These are phyloP conservation scores for Oryza rufipogon DNA, from an alignment of 176 grass and related monocot genomes.

Conservation along the genomic window DNA sequence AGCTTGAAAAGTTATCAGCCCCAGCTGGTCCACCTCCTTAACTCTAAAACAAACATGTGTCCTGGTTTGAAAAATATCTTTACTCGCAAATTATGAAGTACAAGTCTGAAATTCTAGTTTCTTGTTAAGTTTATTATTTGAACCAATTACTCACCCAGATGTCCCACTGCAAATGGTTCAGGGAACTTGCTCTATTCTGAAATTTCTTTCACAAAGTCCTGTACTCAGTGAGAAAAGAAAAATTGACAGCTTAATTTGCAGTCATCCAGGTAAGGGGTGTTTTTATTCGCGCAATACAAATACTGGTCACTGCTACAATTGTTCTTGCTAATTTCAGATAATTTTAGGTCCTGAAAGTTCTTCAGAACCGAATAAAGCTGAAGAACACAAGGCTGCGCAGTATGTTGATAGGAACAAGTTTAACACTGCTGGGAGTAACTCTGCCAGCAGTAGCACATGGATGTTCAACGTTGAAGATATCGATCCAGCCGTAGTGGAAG, in stretches of 20 bases:
- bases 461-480: conserved; percentile 74
- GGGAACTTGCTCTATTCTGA: conserved; percentile 76
- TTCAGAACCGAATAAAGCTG: conserved; percentile 46
- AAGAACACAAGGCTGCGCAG: conserved; percentile 3
- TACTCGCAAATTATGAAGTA: background rate
- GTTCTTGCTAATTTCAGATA: conserved; percentile 15
- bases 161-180: conserved; percentile 29
- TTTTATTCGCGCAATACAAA: background rate
- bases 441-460: conserved; percentile 47
- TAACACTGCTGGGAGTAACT: background rate
- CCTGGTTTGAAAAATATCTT: background rate
- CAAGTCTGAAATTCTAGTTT: background rate
- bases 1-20: background rate
- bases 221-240: conserved; percentile 39
- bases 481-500: conserved; percentile 77
- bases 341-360: conserved; percentile 32
- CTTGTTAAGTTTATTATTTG: background rate
- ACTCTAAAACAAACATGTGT: no score
- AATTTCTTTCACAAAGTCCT: conserved; percentile 62
- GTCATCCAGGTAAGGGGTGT: conserved; percentile 48
- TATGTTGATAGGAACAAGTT: background rate
- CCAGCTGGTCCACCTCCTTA: background rate
- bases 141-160: conserved; percentile 1
- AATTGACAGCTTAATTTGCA: conserved; percentile 28
- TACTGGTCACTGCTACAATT: background rate